These are phyloP conservation scores for Gossypium herbaceum DNA, from an alignment of 345 rosid genomes.

Conservation along the genomic window DNA sequence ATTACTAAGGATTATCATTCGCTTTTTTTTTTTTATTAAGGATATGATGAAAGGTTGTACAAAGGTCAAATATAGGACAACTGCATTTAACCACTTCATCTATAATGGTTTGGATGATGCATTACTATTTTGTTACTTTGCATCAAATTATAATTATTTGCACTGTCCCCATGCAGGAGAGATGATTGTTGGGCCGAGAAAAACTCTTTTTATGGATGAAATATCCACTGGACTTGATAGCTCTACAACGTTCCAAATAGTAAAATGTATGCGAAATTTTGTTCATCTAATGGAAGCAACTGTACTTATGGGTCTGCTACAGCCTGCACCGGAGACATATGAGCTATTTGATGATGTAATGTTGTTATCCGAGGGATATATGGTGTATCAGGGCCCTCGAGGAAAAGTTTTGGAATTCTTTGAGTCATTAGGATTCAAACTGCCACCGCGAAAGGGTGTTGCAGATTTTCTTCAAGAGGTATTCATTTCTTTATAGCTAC, in stretches of 20 bases:
- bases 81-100: not conserved
- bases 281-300: conserved; percentile 92
- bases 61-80: too few species aligned
- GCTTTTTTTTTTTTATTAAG: not conserved
- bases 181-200: conserved; percentile 93
- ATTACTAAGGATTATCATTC: not conserved
- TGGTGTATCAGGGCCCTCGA: conserved; percentile 87
- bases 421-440: conserved; percentile 75
- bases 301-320: conserved; percentile 88
- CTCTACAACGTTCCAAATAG: conserved; percentile 87
- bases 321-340: conserved; percentile 97
- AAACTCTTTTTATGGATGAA: conserved; percentile 97
- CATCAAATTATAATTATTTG: not conserved
- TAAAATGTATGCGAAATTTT: conserved; percentile 73
- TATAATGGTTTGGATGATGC: not conserved
- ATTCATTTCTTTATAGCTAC: conserved; percentile 3
- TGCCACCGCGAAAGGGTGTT: conserved; percentile 80
- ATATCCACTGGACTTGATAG: conserved; percentile 96
- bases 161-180: conserved; percentile 55
- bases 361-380: conserved; percentile 74
- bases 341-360: conserved; percentile 83
- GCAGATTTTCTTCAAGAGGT: conserved; percentile 99
- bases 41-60: too few species aligned
- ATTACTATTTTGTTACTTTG: not conserved
- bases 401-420: conserved; percentile 67